Conservation (phyloP, 148 eudicot genomes). For the Vaccinium corymbosum region DNA sequence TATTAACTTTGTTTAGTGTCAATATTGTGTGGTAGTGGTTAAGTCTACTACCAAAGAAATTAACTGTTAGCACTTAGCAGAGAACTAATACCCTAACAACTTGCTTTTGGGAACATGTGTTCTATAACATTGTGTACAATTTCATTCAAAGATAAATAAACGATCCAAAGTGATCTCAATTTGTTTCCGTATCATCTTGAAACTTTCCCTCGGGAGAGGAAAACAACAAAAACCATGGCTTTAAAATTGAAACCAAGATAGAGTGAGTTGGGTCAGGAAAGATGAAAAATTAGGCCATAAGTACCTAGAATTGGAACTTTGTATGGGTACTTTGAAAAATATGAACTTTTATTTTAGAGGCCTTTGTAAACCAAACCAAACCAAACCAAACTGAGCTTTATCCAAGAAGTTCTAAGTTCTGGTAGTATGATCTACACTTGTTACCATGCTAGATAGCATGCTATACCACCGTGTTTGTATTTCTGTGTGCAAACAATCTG, state of each 20-base stretch:
- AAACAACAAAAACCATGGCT: neutral
- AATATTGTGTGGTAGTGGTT: neutral
- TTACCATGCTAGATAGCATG: neutral
- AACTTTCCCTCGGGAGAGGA: neutral
- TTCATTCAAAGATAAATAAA: neutral
- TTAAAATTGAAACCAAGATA: neutral
- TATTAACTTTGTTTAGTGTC: neutral
- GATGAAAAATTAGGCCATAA: neutral
- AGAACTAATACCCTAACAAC: neutral
- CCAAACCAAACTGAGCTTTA: neutral
- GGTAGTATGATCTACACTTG: neutral
- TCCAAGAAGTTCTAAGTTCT: neutral
- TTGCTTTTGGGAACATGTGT: neutral
- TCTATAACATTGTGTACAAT: neutral
- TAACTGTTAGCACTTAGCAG: neutral
- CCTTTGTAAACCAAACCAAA: neutral
- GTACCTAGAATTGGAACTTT: neutral
- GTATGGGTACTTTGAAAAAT: neutral
- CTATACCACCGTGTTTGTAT: neutral
- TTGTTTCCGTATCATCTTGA: neutral
- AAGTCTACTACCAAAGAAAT: neutral
- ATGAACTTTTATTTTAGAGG: neutral
- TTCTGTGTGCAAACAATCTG: neutral
- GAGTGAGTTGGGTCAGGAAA: neutral
- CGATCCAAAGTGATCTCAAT: neutral